Evolutionary conservation across 768 basidiomycete genomes (phyloP), one percentile per base, ranked within the genome.

Genomic region (Termitomyces sp.): DNA sequence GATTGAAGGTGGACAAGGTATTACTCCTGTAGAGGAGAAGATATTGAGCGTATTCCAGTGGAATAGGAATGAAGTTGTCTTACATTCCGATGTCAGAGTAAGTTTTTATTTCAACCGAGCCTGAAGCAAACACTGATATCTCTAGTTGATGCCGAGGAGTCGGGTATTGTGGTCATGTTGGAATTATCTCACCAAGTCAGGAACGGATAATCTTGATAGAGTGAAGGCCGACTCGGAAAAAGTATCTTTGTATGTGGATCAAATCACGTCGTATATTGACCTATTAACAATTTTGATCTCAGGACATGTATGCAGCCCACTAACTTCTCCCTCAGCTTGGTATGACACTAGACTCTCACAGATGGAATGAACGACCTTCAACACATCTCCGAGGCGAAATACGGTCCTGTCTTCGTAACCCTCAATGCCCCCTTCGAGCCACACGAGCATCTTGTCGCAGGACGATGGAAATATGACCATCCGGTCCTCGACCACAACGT

Each of bases 291-390:
- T 9, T 38, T 47, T 45, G 24, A 60, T 46, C 21, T 9, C 55
- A 80, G 76, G 57, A 79, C 80, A 28, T 81, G 79, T 78, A 69
- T 60, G 62, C 42, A n/a, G 41, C 47, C 38, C 10, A 19, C 42
- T 3, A 52, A 32, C 24, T 35, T 51, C 49, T 24, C 44, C 17
- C 37, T 49, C 38, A 26, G n/a, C 44, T 44, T 24, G 53, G 22
- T 48, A 14, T 24, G 51, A 14, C 14, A 14, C 15, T 19, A 22
- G 7, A 12, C 17, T 21, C 21, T 7, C 53, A n/a, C 64, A 79
- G 88, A 90, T 65, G 78, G 78, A 43, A 89, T 88, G 89, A 90
- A 89, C 64, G 76, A 80, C 54, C 72, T 88, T n/a, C 88, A 90
- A 62, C 81, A 85, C 59, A 75, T 90, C 15, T 68, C 82, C 1